Evolutionary conservation across 495 filamentous ascomycete genomes (phyloP).

Genomic region (Terfezia boudieri): DNA sequence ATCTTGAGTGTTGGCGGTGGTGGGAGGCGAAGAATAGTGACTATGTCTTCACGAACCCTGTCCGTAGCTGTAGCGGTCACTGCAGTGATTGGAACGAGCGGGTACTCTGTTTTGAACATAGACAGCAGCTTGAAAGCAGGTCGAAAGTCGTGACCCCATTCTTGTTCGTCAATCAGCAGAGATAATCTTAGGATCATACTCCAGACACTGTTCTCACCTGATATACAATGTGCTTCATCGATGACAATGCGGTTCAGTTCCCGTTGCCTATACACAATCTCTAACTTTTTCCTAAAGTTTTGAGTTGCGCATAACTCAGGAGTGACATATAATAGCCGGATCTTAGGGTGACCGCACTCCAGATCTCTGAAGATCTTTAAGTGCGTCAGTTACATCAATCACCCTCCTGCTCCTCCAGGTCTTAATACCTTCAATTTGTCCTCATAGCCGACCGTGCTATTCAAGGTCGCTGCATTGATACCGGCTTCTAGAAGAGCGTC

Average conservation of each 20-base stretch:
- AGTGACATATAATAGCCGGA: slow-evolving; percentile 75
- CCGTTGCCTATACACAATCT: slow-evolving; percentile 51
- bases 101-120: slow-evolving; percentile 64
- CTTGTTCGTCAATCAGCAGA: slow-evolving; percentile 15
- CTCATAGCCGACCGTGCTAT: slow-evolving; percentile 44
- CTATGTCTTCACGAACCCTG: slow-evolving; percentile 57
- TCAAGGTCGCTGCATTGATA: slow-evolving; percentile 64
- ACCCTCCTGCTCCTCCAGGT: not conserved
- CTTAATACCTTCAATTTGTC: slow-evolving; percentile 28
- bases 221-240: slow-evolving; percentile 93
- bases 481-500: slow-evolving; percentile 49
- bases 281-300: slow-evolving; percentile 50
- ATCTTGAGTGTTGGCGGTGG: slow-evolving; percentile 33
- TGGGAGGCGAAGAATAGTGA: slow-evolving; percentile 43
- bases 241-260: slow-evolving; percentile 72
- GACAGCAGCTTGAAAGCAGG: slow-evolving; percentile 70
- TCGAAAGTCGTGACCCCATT: slow-evolving; percentile 98
- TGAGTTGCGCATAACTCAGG: slow-evolving; percentile 69
- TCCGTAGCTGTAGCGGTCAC: slow-evolving; percentile 76
- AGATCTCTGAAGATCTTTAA: slow-evolving; percentile 50
- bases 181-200: not conserved
- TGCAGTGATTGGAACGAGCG: slow-evolving; percentile 69
- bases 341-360: slow-evolving; percentile 62
- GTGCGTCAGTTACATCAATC: not conserved
- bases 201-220: slow-evolving; percentile 12